These are phyloP conservation scores for Leptomonas seymouri DNA, from an alignment of 208 protist genomes.

Conservation along the genomic window DNA sequence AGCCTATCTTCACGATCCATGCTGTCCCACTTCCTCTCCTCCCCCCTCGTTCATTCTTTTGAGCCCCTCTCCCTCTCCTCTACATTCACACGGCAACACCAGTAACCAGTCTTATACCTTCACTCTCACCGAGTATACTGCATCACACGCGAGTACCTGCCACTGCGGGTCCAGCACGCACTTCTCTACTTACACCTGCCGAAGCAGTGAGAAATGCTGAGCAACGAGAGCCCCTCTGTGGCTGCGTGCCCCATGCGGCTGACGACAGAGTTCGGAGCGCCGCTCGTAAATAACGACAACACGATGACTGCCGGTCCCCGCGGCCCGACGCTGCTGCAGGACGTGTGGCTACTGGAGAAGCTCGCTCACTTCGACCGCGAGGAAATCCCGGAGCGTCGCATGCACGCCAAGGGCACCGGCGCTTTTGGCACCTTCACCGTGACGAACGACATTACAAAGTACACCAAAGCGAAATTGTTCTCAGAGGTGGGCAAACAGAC, in stretches of 20 bases:
- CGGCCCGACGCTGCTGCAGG: conserved; percentile 20
- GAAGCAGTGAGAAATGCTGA: background rate
- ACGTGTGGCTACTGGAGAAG: conserved; percentile 24
- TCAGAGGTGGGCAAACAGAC: conserved; percentile 68
- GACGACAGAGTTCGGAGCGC: conserved; percentile 14
- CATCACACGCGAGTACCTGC: background rate
- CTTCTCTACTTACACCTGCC: background rate
- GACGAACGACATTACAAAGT: conserved; percentile 39
- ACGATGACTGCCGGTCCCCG: conserved; percentile 14
- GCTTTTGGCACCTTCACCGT: conserved; percentile 26
- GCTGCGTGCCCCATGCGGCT: conserved; percentile 8
- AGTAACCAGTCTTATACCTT: too few species aligned
- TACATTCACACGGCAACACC: background rate
- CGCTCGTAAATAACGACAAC: conserved; percentile 23
- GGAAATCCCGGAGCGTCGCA: conserved; percentile 22
- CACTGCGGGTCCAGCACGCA: background rate
- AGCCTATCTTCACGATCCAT: too few species aligned
- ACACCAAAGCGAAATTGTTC: conserved; percentile 71
- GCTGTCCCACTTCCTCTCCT: too few species aligned
- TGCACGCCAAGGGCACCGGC: conserved; percentile 26
- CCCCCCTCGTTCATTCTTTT: too few species aligned
- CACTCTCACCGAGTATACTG: background rate
- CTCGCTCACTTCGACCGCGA: conserved; percentile 17
- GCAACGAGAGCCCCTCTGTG: conserved; percentile 12
- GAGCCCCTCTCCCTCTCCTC: too few species aligned